Evolutionary conservation across 2,329 filamentous ascomycete genomes (phyloP).

Genomic region (Rutstroemia sydowiana): DNA sequence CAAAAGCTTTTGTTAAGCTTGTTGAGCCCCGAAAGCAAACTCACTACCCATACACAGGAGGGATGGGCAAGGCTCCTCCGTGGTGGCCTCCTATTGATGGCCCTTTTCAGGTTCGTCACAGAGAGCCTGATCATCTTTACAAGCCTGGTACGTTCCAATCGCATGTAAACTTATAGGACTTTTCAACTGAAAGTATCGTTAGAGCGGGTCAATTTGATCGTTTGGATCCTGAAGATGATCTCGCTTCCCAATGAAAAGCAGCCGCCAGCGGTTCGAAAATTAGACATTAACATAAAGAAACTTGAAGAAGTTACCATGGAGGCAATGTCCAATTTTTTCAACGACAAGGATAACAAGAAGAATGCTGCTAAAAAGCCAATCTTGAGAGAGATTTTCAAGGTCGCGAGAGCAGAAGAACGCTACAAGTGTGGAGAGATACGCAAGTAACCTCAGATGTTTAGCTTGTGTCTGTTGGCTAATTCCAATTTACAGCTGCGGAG

Average conservation of each 20-base stretch:
- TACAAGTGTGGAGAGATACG: conserved; percentile 51
- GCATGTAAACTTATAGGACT: not conserved
- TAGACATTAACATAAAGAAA: conserved; percentile 40
- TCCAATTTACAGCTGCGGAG: conserved; percentile 11
- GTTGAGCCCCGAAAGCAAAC: conserved; percentile 74
- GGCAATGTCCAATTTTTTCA: conserved; percentile 50
- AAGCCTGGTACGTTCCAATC: conserved; percentile 48
- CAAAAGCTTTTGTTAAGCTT: conserved; percentile 68
- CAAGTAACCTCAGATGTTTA: conserved; percentile 28
- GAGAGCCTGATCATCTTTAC: conserved; percentile 66
- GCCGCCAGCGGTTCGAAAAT: conserved; percentile 42
- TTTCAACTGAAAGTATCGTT: not conserved
- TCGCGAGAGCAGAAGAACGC: conserved; percentile 49
- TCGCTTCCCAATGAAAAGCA: conserved; percentile 32
- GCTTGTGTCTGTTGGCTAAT: not conserved
- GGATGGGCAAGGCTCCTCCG: conserved; percentile 52
- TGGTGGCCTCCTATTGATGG: conserved; percentile 58
- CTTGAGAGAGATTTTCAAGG: conserved; percentile 54
- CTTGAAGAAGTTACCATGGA: conserved; percentile 53
- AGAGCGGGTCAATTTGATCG: conserved; percentile 54
- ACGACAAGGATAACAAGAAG: conserved; percentile 44
- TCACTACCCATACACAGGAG: conserved; percentile 63
- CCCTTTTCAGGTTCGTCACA: conserved; percentile 54
- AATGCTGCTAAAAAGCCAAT: conserved; percentile 49
- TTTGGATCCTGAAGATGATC: conserved; percentile 53